A percentile compares a stretch with the other conserved stretches of the same genome.
Evolutionary conservation across 1,139 yeast genomes (phyloP).

Genomic region (Casaregolazyma suthepensis): DNA sequence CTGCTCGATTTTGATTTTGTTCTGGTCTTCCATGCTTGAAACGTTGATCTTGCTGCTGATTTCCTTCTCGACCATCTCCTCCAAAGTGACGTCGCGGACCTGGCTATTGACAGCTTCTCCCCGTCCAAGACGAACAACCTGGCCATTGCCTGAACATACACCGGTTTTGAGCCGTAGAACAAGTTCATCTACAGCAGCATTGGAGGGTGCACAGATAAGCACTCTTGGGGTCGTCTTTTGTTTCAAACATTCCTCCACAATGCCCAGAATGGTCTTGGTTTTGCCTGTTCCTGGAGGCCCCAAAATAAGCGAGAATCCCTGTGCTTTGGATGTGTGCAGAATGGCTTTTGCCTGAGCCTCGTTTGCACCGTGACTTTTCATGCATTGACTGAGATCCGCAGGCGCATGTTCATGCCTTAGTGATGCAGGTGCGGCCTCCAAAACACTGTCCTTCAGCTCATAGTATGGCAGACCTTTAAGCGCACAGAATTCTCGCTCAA

Average conservation of each 20-base stretch:
- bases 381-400: slow-evolving; percentile 36
- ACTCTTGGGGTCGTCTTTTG: slow-evolving; percentile 43
- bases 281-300: slow-evolving; percentile 99
- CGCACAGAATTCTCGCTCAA: slow-evolving; percentile 89
- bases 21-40: slow-evolving; percentile 26
- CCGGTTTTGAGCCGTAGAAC: slow-evolving; percentile 81
- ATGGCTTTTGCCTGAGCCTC: slow-evolving; percentile 89
- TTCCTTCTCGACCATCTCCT: slow-evolving; percentile 73
- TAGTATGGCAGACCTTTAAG: slow-evolving; percentile 75
- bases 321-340: slow-evolving; percentile 56
- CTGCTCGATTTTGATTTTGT: slow-evolving; percentile 46
- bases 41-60: slow-evolving; percentile 36
- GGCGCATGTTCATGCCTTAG: slow-evolving; percentile 36
- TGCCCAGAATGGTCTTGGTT: slow-evolving; percentile 91
- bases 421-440: slow-evolving; percentile 56
- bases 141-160: slow-evolving; percentile 51
- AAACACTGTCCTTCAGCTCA: slow-evolving; percentile 59
- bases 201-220: slow-evolving; percentile 94
- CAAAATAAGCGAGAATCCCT: slow-evolving; percentile 86
- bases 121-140: slow-evolving; percentile 83
- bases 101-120: slow-evolving; percentile 82
- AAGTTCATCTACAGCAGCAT: slow-evolving; percentile 97
- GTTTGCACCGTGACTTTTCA: slow-evolving; percentile 56
- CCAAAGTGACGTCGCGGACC: slow-evolving; percentile 78
- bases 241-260: slow-evolving; percentile 68